Evolutionary conservation across 1,284 basidiomycete species (phyloP), one percentile per base, ranked within the genome.

Genomic region (Sparassis latifolia): DNA sequence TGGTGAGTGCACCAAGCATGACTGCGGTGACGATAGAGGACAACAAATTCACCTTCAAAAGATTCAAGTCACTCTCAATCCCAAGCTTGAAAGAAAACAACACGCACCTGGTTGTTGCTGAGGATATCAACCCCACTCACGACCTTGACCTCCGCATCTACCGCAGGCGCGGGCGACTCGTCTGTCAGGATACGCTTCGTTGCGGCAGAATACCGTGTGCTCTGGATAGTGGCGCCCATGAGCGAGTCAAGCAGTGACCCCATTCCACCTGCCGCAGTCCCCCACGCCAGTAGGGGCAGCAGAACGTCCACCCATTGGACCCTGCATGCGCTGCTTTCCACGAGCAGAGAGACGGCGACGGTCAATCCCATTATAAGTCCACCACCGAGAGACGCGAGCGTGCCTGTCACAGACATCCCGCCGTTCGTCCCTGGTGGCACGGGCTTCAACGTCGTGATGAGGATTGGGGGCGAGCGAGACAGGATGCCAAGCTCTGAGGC

Each of bases 401-500:
- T 89, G 5, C 95, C 95, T 42, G 80, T 76, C 0, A 76, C 49
- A 1, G 89, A 89, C 55, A 97, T 77, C 0, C 79, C 95, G 6
- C 95, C 95, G 63, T 98, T 97, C 1, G 95, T 97, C 1, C 95
- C 95, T 0, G 87, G 85, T 1, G 93, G 93, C 0, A 95, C 91
- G 0, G 69, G 58, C 51, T 74, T 73, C 44, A 86, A 66, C 1
- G 86, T 92, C 2, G 91, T 91, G 58, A 92, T 79, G 32, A 94
- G 78, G 40, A 81, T 66, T 0, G 93, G 93, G 3, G 74, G 74
- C 3, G 78, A 74, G 12, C 65, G 66, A 20, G 89, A 86, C 44
- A 92, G 77, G 61, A 92, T 94, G 32, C 93, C 93, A 28, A 96
- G 78, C 68, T 92, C 87, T 10, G 87, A 90, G 0, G 80, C 80